Percentiles rank a stretch among this genome's conserved stretches.
Evolutionary conservation across 2,329 filamentous ascomycete genomes (phyloP).

Genomic region (Aspergillus floridensis): DNA sequence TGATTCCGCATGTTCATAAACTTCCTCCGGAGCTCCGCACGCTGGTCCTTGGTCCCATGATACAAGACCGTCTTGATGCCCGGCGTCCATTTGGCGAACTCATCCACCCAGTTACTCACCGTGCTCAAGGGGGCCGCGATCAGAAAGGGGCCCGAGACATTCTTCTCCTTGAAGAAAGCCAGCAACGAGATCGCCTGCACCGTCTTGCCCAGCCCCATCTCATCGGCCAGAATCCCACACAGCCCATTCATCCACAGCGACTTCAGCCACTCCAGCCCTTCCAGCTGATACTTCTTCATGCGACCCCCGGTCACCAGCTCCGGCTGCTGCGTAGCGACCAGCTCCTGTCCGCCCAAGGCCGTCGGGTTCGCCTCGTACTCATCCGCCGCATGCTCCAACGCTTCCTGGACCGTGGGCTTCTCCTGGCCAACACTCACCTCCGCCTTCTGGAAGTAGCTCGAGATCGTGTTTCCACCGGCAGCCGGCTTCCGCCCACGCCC

Average conservation of each 20-base stretch:
- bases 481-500: conserved; percentile 29
- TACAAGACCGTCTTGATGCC: conserved; percentile 86
- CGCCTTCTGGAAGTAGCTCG: conserved; percentile 60
- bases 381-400: conserved; percentile 57
- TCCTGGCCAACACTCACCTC: conserved; percentile 55
- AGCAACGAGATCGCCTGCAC: conserved; percentile 87
- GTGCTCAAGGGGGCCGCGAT: conserved; percentile 90
- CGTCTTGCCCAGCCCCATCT: conserved; percentile 93
- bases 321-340: conserved; percentile 82
- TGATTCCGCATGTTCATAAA: conserved; percentile 66
- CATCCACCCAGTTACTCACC: conserved; percentile 91
- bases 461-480: conserved; percentile 47
- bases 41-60: conserved; percentile 76
- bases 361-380: conserved; percentile 58
- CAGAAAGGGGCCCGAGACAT: conserved; percentile 83
- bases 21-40: conserved; percentile 72
- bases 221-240: conserved; percentile 86
- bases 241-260: conserved; percentile 83
- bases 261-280: conserved; percentile 90
- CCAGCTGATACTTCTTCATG: conserved; percentile 92
- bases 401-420: conserved; percentile 55
- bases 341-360: conserved; percentile 63
- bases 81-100: conserved; percentile 88
- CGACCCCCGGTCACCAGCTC: conserved; percentile 79
- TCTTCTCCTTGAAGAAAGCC: conserved; percentile 81